phyloP scores from a whole-genome alignment of 2,329 filamentous ascomycete species.

The Sporothrix brunneoviolacea region DNA sequence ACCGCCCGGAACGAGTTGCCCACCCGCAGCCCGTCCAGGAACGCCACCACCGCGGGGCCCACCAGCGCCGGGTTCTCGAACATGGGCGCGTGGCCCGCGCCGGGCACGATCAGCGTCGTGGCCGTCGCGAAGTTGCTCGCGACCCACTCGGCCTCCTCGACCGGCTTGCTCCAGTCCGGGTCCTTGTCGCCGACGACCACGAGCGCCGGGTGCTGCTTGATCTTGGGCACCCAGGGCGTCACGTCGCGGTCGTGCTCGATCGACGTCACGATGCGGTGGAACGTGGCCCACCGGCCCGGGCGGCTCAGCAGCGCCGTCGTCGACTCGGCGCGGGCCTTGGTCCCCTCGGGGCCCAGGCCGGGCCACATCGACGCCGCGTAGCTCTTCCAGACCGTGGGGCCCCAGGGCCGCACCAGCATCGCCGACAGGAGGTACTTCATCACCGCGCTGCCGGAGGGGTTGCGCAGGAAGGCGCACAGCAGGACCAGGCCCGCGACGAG shows the following conservation, averaged over 20 bases:
- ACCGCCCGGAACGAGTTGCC: constrained; percentile 6
- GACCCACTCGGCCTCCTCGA: constrained; percentile 20
- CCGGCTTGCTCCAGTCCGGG: constrained; percentile 19
- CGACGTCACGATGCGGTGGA: constrained; percentile 11
- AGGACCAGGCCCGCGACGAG: constrained; percentile 18
- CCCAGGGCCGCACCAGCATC: constrained; percentile 17
- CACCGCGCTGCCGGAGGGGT: not conserved
- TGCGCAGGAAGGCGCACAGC: constrained; percentile 16
- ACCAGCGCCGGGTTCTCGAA: constrained; percentile 17
- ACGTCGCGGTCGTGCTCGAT: constrained; percentile 16
- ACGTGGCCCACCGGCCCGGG: constrained; percentile 16
- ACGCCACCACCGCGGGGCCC: constrained; percentile 13
- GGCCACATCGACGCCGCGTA: constrained; percentile 18
- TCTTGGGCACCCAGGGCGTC: constrained; percentile 9
- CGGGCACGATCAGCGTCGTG: constrained; percentile 11
- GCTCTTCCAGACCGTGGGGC: constrained; percentile 15
- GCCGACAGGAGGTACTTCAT: constrained; percentile 8
- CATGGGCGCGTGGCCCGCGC: constrained; percentile 19
- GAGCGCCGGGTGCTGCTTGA: constrained; percentile 14
- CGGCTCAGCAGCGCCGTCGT: constrained; percentile 10
- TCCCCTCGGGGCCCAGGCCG: constrained; percentile 12
- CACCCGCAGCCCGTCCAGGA: constrained; percentile 11
- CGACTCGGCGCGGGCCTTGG: constrained; percentile 13
- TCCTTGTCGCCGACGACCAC: constrained; percentile 20
- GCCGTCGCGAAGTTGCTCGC: constrained; percentile 14